phyloP scores from a whole-genome alignment of 1,284 basidiomycete genomes.

The Tilletia walkeri region DNA sequence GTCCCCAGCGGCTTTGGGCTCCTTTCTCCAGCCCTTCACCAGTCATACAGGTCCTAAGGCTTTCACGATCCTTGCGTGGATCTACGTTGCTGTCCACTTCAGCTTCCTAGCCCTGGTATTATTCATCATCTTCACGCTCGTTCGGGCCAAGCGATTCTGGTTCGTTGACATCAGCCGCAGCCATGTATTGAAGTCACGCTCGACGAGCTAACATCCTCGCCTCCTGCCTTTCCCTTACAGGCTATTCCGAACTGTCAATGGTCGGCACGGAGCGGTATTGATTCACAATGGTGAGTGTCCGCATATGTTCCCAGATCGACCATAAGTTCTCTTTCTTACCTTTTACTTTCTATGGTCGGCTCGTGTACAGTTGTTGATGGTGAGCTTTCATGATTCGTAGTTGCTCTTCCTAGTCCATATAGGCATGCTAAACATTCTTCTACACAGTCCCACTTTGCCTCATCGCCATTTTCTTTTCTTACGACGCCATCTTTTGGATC shows the following conservation, averaged over 20 bases:
- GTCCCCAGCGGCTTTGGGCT: neutral
- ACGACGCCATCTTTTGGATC: slow-evolving; percentile 17
- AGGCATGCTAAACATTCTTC: too few species aligned
- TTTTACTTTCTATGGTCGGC: neutral
- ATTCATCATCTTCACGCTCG: neutral
- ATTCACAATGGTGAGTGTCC: slow-evolving; percentile 8
- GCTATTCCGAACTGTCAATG: slow-evolving; percentile 14
- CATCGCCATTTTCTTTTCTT: neutral
- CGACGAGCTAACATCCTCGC: neutral
- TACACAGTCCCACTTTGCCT: slow-evolving; percentile 4
- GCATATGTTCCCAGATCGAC: neutral
- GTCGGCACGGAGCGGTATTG: neutral
- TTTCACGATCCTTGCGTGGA: slow-evolving; percentile 3
- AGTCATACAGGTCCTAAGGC: slow-evolving; percentile 3
- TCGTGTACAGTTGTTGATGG: slow-evolving; percentile 11
- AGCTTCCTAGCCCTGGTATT: neutral
- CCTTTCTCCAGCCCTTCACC: slow-evolving; percentile 3
- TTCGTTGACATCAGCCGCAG: neutral
- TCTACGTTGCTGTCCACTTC: slow-evolving; percentile 9
- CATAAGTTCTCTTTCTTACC: neutral
- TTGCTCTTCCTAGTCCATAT: neutral
- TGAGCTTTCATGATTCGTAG: neutral
- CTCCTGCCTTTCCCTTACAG: neutral
- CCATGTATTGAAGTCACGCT: too few species aligned
- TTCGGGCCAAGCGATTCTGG: neutral